Percentiles rank a stretch among this genome's conserved stretches.
Evolutionary conservation across 1,139 yeast species (phyloP).

Genomic region (Taphrina pruni): DNA sequence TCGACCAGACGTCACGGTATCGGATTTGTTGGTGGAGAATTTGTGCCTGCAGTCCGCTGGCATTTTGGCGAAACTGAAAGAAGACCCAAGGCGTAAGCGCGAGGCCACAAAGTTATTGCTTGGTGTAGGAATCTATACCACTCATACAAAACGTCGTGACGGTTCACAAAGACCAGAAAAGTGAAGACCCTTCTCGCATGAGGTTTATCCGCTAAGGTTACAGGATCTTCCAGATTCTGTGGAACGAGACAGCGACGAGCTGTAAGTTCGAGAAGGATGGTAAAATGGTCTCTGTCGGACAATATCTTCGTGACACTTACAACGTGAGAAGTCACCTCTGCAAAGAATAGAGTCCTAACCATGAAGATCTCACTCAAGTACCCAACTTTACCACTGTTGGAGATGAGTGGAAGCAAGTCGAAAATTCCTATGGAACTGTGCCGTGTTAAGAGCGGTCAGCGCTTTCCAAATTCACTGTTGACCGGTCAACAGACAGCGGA

Average conservation of each 20-base stretch:
- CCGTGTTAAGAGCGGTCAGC: conserved; percentile 42
- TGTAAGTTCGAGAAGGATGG: conserved; percentile 42
- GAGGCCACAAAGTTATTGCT: conserved; percentile 14
- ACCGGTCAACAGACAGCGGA: conserved; percentile 43
- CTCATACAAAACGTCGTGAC: conserved; percentile 24
- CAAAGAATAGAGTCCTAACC: conserved; percentile 22
- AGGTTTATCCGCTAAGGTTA: background rate
- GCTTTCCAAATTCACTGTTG: conserved; percentile 42
- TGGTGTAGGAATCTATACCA: conserved; percentile 25
- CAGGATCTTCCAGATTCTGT: conserved; percentile 33
- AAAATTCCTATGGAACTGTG: conserved; percentile 44
- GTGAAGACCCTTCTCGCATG: background rate
- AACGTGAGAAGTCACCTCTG: conserved; percentile 41
- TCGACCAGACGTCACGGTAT: conserved; percentile 41
- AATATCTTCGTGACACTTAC: conserved; percentile 42
- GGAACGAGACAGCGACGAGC: conserved; percentile 34
- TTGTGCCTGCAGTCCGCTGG: conserved; percentile 11
- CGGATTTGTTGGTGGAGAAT: conserved; percentile 30
- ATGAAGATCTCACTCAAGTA: conserved; percentile 37
- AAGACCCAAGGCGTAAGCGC: conserved; percentile 17
- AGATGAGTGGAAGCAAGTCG: conserved; percentile 41
- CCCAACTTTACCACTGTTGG: conserved; percentile 43
- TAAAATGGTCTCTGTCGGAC: conserved; percentile 38
- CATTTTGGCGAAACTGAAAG: conserved; percentile 10
- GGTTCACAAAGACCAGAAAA: conserved; percentile 21